Evolutionary conservation across 352 stramenopile species (phyloP), one percentile per base, ranked within the genome.

Genomic region (Globisporangium camurandrum): DNA sequence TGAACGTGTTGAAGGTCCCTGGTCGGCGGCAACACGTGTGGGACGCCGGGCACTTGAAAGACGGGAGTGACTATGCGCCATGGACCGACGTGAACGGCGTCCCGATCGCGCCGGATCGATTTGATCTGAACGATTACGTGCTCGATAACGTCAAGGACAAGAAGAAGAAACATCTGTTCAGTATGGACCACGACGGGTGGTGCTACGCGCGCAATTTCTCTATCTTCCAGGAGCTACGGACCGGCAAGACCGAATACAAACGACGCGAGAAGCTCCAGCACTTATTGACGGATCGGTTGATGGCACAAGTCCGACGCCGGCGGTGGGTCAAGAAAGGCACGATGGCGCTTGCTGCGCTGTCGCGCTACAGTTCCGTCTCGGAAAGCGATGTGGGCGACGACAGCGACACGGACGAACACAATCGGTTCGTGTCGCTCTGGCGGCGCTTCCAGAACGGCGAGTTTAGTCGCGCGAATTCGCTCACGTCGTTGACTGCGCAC

Each of bases 31-130:
- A n/a, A n/a, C 79, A 90, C 43, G 62, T 84, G 24, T 94, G 83
- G 83, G 72, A 87, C 42, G 72, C 70, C 24, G 57, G 66, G 27
- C 84, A 94, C 53, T 54, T 94, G 30, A 89, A 87, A 47, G 76
- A 91, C 0, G 83, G 75, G 6, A n/a, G n/a, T n/a, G 83, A 94
- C 49, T 93, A 92, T 27, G 71, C 77, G 3, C 75, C 80, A 10
- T 94, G 83, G 83, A 94, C 83, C 0, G 83, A 94, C 50, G 79
- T 90, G 12, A 93, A 92, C 28, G 83, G 83, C 38, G 74, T 93
- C 19, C 79, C 81, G 7, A 89, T 94, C 53, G 61, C 84, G 2
- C 66, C 76, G 30, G 79, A 92, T 46, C 72, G 80, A 36, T 67
- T 94, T 39, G 73, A 91, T 46, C 43, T 90, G 17, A 62, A 75